Conservation (phyloP, 164 flowering plant species). For the Litsea cubeba region DNA sequence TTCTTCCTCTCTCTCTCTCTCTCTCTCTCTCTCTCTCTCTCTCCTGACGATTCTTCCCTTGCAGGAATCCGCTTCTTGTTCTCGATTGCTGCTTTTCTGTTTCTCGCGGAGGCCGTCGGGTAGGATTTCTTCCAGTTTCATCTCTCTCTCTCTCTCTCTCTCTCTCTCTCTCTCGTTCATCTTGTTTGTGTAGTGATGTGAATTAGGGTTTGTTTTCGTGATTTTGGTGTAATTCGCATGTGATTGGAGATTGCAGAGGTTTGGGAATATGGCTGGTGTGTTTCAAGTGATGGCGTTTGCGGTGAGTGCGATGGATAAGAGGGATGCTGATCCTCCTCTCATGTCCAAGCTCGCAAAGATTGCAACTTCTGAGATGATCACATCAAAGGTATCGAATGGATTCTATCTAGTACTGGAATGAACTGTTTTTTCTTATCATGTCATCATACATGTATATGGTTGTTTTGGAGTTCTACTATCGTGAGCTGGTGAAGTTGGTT, state of each 20-base stretch:
- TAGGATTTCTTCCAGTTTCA: constrained; percentile 14
- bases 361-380: constrained; percentile 77
- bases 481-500: too few relatives aligned
- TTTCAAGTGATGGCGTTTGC: constrained; percentile 84
- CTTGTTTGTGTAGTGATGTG: background rate
- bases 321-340: constrained; percentile 57
- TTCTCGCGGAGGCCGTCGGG: constrained; percentile 94
- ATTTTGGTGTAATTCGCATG: background rate
- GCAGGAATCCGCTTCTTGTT: constrained; percentile 75
- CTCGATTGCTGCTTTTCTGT: constrained; percentile 76
- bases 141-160: background rate
- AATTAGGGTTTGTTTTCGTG: background rate
- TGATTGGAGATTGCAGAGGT: constrained; percentile 43
- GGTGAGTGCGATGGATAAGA: constrained; percentile 50
- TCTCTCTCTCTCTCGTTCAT: background rate
- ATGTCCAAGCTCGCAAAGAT: constrained; percentile 78
- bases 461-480: background rate
- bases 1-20: background rate
- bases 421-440: background rate
- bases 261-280: constrained; percentile 82
- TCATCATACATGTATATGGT: background rate
- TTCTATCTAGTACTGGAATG: background rate
- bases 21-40: constrained; percentile 5
- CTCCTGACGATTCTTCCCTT: constrained; percentile 5
- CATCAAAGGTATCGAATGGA: constrained; percentile 59